Percentiles rank a stretch among this genome's conserved stretches.
phyloP scores from a whole-genome alignment of 208 protist species.

The Acanthamoeba triangularis region DNA sequence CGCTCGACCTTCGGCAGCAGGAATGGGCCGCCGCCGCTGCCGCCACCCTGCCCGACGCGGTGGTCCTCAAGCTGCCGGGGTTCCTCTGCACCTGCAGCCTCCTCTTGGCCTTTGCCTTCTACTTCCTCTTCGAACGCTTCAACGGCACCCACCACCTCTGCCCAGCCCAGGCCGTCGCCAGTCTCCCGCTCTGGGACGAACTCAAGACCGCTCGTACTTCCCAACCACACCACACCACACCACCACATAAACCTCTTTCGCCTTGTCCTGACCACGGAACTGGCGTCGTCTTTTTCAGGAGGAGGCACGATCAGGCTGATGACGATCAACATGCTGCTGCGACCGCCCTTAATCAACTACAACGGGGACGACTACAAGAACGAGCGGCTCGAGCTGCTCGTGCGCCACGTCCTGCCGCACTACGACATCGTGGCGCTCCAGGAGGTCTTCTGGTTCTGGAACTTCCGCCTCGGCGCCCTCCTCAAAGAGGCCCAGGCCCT shows the following conservation, averaged over 20 bases:
- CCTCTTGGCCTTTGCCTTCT: neutral
- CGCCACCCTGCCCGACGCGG: neutral
- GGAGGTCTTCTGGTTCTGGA: constrained; percentile 70
- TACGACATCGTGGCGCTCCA: constrained; percentile 66
- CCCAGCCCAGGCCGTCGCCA: neutral
- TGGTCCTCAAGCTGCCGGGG: neutral
- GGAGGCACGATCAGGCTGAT: constrained; percentile 3
- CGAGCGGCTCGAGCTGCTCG: constrained; percentile 10
- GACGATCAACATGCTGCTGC: constrained; percentile 70
- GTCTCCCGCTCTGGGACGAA: neutral
- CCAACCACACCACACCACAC: too few relatives aligned
- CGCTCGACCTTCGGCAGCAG: neutral
- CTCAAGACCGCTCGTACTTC: neutral
- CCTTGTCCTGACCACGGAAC: neutral
- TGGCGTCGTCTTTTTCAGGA: neutral
- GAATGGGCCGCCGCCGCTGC: neutral
- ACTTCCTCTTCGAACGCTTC: neutral
- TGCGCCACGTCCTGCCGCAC: constrained; percentile 57
- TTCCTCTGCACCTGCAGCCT: neutral
- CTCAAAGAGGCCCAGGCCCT: neutral
- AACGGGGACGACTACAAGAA: constrained; percentile 75
- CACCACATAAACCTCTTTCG: neutral
- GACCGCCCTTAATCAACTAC: constrained; percentile 71
- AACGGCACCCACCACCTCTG: constrained; percentile 5
- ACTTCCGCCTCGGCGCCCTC: constrained; percentile 21